phyloP scores from a whole-genome alignment of 2,329 filamentous ascomycete genomes.

The Fusarium stilboides region DNA sequence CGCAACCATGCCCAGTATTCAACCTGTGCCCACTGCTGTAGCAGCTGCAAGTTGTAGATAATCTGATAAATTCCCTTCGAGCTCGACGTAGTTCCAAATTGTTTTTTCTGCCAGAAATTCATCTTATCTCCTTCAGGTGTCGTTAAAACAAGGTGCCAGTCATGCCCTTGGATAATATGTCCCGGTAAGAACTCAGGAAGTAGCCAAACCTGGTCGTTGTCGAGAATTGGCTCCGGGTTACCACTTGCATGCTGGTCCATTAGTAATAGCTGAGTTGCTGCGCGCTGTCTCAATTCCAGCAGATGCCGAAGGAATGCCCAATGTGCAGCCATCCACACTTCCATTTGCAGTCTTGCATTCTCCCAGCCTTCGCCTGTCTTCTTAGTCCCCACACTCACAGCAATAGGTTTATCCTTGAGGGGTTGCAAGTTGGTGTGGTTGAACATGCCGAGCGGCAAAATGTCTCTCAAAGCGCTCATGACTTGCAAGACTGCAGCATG shows the following conservation, averaged over 20 bases:
- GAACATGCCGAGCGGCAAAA: conserved; percentile 8
- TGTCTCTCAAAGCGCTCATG: neutral
- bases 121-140: conserved; percentile 14
- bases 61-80: conserved; percentile 21
- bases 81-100: conserved; percentile 4
- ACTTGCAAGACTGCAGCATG: neutral
- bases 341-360: conserved; percentile 18
- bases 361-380: conserved; percentile 25
- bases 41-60: conserved; percentile 8
- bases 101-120: conserved; percentile 22
- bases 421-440: conserved; percentile 10
- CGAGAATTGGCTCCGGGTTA: neutral
- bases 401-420: conserved; percentile 11
- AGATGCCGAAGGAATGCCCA: conserved; percentile 23
- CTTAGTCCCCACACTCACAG: conserved; percentile 17
- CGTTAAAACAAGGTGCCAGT: conserved; percentile 19
- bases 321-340: conserved; percentile 24
- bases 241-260: neutral
- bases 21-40: conserved; percentile 9
- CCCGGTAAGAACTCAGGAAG: conserved; percentile 15
- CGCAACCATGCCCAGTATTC: conserved; percentile 17
- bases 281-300: neutral
- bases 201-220: neutral
- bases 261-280: neutral
- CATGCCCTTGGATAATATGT: conserved; percentile 16